A percentile compares a stretch with the other conserved stretches of the same genome.
These are phyloP conservation scores for Jacaranda copaia DNA, from an alignment of 257 asterid genomes.

Conservation along the genomic window DNA sequence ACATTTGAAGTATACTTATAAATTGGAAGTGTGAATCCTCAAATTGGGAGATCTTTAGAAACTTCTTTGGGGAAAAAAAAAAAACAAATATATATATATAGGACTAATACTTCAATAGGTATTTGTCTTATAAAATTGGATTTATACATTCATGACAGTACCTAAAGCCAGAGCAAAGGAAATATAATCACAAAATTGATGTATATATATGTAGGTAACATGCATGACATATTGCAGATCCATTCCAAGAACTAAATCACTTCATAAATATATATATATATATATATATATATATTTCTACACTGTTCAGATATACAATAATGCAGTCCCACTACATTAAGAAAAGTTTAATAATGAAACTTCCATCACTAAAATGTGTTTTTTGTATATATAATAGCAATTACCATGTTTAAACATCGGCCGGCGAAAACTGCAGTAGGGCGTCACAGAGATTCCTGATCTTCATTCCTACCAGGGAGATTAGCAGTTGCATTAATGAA, in stretches of 20 bases:
- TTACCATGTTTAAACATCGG: constrained; percentile 20
- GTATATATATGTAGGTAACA: not conserved
- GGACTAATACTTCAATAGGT: too few species aligned
- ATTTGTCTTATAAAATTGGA: not conserved
- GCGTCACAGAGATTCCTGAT: not conserved
- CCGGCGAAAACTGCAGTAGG: not conserved
- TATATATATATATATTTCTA: not conserved
- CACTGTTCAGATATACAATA: not conserved
- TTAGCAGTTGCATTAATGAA: not conserved
- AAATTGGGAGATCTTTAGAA: too few species aligned
- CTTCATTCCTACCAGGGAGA: constrained; percentile 7
- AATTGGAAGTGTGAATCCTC: not conserved
- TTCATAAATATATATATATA: too few species aligned
- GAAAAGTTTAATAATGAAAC: not conserved
- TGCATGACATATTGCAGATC: not conserved
- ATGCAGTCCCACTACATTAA: not conserved
- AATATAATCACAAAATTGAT: not conserved
- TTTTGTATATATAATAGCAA: not conserved
- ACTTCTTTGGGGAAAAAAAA: too few species aligned
- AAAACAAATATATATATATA: too few species aligned
- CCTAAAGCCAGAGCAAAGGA: constrained; percentile 4
- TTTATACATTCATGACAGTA: not conserved
- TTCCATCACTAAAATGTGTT: not conserved
- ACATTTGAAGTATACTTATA: not conserved
- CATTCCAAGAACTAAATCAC: not conserved